Evolutionary conservation across 495 filamentous ascomycete species (phyloP).

Genomic region (Halenospora varia): DNA sequence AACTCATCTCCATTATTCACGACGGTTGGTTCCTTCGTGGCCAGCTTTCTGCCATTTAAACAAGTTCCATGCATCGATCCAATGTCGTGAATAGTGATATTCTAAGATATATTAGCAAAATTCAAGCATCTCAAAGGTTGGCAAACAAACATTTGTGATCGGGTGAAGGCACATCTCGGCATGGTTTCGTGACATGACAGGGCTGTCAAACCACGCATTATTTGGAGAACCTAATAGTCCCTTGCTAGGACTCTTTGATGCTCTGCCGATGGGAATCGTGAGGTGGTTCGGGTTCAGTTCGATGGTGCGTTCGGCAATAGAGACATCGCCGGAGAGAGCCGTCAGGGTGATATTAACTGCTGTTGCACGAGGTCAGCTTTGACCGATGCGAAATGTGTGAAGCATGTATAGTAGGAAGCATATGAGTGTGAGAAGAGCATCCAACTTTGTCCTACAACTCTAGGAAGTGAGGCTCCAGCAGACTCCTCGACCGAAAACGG

Average conservation of each 20-base stretch:
- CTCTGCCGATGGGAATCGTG: constrained; percentile 48
- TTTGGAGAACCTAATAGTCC: constrained; percentile 41
- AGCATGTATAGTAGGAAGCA: background rate
- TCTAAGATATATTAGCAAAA: constrained; percentile 26
- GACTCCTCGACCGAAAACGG: background rate
- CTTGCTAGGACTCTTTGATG: constrained; percentile 54
- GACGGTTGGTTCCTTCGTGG: constrained; percentile 11
- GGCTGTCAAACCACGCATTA: constrained; percentile 76
- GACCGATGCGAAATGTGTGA: background rate
- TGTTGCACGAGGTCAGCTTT: constrained; percentile 8
- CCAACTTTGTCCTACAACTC: too few relatives aligned
- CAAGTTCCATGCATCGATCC: constrained; percentile 57
- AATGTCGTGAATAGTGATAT: constrained; percentile 41
- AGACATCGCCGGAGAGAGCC: constrained; percentile 18
- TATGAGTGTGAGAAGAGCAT: background rate
- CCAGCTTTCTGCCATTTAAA: constrained; percentile 31
- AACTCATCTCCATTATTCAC: constrained; percentile 38
- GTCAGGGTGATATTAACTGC: constrained; percentile 27
- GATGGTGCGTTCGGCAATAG: constrained; percentile 19
- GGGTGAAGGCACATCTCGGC: constrained; percentile 51
- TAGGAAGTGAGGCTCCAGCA: too few relatives aligned
- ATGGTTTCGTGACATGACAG: constrained; percentile 79
- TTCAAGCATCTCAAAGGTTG: background rate
- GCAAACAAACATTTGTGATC: constrained; percentile 37
- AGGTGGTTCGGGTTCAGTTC: constrained; percentile 15